Base-by-base conservation (phyloP, 2,329 filamentous ascomycete species). In the Colletotrichum lentis region DNA sequence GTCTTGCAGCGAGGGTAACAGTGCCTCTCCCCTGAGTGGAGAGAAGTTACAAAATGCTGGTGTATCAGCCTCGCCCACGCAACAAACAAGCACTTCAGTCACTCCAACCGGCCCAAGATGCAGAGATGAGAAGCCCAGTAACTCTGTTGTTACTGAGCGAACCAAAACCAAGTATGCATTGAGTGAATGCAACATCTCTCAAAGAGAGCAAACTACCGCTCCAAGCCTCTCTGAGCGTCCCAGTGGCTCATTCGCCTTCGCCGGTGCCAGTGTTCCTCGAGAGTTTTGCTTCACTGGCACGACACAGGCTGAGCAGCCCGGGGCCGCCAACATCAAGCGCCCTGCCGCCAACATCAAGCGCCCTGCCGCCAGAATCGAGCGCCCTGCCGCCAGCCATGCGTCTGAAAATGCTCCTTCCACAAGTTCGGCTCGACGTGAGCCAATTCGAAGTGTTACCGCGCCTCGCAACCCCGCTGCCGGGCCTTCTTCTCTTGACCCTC, bases 1-100 rank as follows among this genome's bases (percentile, higher is more conserved):
- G 31, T 62, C 62, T 5, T 65, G 57, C 41, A 50, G 59, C 3
- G 47, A 54, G 49, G 57, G 57, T 10, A 12, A 18, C 7, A 37
- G 16, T 7, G 27, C 1, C n/a, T 22, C 18, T 24, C 18, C 31
- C 14, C n/a, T 50, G 22, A 20, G 27, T 27, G 5, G 12, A 16
- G 4, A 31, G 24, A 56, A 12, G 1, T 16, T 12, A 12, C 50
- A 20, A 16, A 31, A 6, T 37, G 35, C 5, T 35, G 31, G 50
- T 8, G 3, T 3, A 22, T 37, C 10, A 7, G 20, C 5, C 3
- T 31, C 11, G 3, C 18, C 11, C 27, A 52, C 2, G 5, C 14
- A 10, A 37, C 49, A 37, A 18, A 20, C 27, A 18, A n/a, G 49
- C 4, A 20, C 27, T 5, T 37, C 50, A 1, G 27, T n/a, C 3